Conservation (phyloP, 2,329 filamentous ascomycete species). For the Colletotrichum cordylinicola region DNA sequence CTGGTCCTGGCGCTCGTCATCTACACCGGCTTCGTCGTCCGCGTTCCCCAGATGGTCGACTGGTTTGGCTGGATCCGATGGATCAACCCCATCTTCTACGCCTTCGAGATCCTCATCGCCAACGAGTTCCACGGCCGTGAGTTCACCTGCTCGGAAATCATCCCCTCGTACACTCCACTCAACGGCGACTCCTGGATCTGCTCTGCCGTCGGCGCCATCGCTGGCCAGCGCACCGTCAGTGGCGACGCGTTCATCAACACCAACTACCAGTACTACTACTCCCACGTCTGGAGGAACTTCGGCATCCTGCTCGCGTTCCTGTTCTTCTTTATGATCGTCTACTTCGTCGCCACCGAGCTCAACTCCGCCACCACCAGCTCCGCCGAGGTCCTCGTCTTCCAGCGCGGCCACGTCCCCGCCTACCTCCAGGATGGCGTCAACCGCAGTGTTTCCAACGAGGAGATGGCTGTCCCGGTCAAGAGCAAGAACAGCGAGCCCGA, state of each 20-base stretch:
- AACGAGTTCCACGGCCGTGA: conserved; percentile 72
- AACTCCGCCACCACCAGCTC: conserved; percentile 68
- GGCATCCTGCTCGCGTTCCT: conserved; percentile 72
- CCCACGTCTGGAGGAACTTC: conserved; percentile 71
- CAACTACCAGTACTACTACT: conserved; percentile 62
- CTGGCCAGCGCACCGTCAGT: conserved; percentile 58
- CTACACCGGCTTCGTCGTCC: conserved; percentile 63
- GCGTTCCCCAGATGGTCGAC: conserved; percentile 64
- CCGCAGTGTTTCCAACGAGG: conserved; percentile 33
- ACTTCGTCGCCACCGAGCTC: conserved; percentile 68
- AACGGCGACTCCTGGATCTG: conserved; percentile 58
- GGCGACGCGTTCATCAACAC: conserved; percentile 66
- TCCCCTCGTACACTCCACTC: conserved; percentile 51
- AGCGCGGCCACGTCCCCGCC: conserved; percentile 55
- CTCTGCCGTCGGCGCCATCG: conserved; percentile 56
- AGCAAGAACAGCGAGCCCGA: conserved; percentile 54
- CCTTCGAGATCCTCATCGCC: conserved; percentile 73
- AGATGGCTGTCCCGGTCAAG: conserved; percentile 51
- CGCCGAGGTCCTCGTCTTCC: conserved; percentile 75
- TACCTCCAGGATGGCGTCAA: conserved; percentile 38
- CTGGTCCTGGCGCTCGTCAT: conserved; percentile 66
- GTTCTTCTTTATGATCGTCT: conserved; percentile 66
- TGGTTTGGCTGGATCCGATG: conserved; percentile 82
- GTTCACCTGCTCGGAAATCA: conserved; percentile 59
- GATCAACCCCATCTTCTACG: conserved; percentile 76